phyloP scores from a whole-genome alignment of 148 eudicot genomes.

The Rhododendron ferrugineum region DNA sequence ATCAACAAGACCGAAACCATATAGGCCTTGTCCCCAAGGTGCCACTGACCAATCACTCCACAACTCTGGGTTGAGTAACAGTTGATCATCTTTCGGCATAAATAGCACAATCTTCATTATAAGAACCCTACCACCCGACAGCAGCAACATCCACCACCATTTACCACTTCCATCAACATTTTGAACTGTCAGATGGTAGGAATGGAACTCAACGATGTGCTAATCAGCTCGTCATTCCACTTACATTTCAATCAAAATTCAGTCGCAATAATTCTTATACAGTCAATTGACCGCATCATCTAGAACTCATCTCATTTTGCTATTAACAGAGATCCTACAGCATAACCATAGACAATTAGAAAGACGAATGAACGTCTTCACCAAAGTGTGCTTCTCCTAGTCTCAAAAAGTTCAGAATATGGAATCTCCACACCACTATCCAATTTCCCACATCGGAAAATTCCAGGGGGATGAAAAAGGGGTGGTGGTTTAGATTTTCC shows the following conservation, averaged over 20 bases:
- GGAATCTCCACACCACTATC: neutral
- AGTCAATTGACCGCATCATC: neutral
- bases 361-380: neutral
- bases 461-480: neutral
- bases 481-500: neutral
- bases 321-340: neutral
- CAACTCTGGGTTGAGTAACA: neutral
- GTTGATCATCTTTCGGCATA: neutral
- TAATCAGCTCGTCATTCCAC: neutral
- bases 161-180: neutral
- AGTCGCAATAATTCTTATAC: neutral
- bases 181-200: neutral
- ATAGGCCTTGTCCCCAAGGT: neutral
- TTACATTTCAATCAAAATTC: neutral
- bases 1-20: neutral
- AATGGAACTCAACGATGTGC: neutral
- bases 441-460: neutral
- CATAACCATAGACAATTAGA: neutral
- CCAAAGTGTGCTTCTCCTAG: neutral
- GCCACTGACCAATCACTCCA: neutral
- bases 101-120: neutral
- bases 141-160: neutral
- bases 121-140: neutral
- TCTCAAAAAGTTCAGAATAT: neutral
- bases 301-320: neutral